Percentiles rank a stretch among this genome's conserved stretches.
Conservation (phyloP, 257 asterid genomes). For the Dorcoceras hygrometricum region DNA sequence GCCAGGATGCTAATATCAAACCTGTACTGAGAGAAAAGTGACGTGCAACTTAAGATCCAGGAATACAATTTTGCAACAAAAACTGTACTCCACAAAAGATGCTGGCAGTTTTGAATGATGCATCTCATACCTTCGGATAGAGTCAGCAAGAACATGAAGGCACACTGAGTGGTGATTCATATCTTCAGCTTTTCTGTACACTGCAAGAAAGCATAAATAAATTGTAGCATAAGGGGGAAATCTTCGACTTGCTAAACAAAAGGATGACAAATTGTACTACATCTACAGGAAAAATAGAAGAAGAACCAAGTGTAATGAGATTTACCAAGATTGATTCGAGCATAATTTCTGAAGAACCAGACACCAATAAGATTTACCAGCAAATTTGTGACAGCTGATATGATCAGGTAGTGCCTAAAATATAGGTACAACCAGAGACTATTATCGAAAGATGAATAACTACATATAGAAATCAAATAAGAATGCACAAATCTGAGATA, state of each 20-base stretch:
- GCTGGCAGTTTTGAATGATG: slow-evolving; percentile 1
- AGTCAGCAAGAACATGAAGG: slow-evolving; percentile 93
- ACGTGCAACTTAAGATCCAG: slow-evolving; percentile 31
- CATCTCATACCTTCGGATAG: slow-evolving; percentile 76
- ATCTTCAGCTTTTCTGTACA: slow-evolving; percentile 89
- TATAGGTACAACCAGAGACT: slow-evolving; percentile 17
- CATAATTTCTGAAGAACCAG: slow-evolving; percentile 96
- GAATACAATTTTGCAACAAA: slow-evolving; percentile 11
- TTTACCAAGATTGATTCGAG: slow-evolving; percentile 85
- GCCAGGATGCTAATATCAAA: slow-evolving; percentile 91
- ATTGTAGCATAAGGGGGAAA: not conserved
- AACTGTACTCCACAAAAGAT: not conserved
- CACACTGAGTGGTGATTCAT: slow-evolving; percentile 95
- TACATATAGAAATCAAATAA: slow-evolving; percentile 17
- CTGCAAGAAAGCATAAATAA: slow-evolving; percentile 39
- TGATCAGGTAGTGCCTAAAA: slow-evolving; percentile 86
- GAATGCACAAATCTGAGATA: slow-evolving; percentile 16
- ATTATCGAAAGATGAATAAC: slow-evolving; percentile 8
- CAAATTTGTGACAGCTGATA: slow-evolving; percentile 92
- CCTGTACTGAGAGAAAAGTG: slow-evolving; percentile 76
- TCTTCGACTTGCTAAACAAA: not conserved
- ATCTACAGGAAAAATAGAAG: not conserved
- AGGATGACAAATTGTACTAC: not conserved
- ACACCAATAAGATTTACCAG: slow-evolving; percentile 95
- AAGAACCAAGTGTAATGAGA: slow-evolving; percentile 21